Base-by-base conservation (phyloP, 2,329 filamentous ascomycete species). In the Colletotrichum gigasporum region DNA sequence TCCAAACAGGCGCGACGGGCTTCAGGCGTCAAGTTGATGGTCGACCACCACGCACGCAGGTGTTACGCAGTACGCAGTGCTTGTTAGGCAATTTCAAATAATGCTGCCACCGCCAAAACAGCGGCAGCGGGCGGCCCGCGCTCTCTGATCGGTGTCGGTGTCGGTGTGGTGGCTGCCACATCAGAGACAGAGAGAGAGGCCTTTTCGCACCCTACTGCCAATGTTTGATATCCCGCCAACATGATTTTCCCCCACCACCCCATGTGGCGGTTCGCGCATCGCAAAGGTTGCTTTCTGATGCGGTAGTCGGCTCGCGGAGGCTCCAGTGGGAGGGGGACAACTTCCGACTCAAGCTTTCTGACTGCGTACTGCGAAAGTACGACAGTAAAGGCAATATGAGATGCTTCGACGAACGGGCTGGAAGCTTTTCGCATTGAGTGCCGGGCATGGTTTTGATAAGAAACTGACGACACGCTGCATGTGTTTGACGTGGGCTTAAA, bases 191-290 rank as follows among this genome's bases (percentile, higher is more conserved):
- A n/a, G n/a, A n/a, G n/a, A n/a, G n/a, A n/a, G n/a, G n/a, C n/a
- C n/a, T n/a, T n/a, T n/a, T n/a, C n/a, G n/a, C n/a, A n/a, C n/a
- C n/a, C n/a, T 20, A 41, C 22, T 41, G 41, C 41, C 39, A 41
- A 26, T 37, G 39, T 42, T 53, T 64, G 55, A 32, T 34, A 22
- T 37, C n/a, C 18, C 28, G 9, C 16, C 37, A 52, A n/a, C 30
- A 48, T 16, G 32, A 2, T 26, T 30, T 9, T 2, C 2, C 12
- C n/a, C 4, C 30, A 41, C 56, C 12, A n/a, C 4, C 30, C 48
- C 56, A 45, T 35, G 22, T 54, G 56, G 44, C 47, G n/a, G 39
- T 52, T 35, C 41, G 28, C 24, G n/a, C 16, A 34, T 41, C 26
- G 20, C 32, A 47, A 63, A 28, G 10, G 9, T 41, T 53, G 12